Conservation (phyloP, 78 protist genomes). For the Pigoraptor vietnamica region DNA sequence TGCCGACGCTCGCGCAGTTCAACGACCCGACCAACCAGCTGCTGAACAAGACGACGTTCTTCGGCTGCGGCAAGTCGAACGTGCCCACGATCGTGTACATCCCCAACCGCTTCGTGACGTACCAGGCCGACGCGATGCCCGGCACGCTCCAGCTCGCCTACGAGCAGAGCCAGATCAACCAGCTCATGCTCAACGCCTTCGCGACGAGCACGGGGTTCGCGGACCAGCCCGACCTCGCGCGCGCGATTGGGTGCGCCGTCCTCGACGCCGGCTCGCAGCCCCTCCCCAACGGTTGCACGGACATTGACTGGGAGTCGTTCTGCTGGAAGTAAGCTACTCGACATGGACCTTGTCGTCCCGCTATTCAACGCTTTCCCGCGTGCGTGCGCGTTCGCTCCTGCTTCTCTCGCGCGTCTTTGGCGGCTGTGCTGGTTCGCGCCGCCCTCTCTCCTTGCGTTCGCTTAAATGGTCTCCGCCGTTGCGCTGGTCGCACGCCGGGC, state of each 20-base stretch:
- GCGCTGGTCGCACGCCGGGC: no score
- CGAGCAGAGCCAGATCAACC: neutral
- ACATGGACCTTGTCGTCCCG: no score
- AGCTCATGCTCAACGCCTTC: neutral
- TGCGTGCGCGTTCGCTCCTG: no score
- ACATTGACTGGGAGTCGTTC: neutral
- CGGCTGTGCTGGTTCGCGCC: no score
- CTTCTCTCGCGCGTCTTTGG: no score
- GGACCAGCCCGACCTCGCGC: neutral
- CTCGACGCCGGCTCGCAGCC: neutral
- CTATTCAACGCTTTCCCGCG: no score
- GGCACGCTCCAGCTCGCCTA: neutral
- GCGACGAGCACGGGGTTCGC: neutral
- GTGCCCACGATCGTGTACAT: neutral
- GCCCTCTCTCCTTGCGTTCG: no score
- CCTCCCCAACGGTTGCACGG: neutral
- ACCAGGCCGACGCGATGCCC: neutral
- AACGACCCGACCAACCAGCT: neutral
- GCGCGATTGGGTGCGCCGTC: neutral
- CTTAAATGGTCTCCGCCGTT: no score
- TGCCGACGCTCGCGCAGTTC: neutral
- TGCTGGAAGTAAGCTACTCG: neutral
- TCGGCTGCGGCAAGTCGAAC: neutral
- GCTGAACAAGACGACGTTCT: neutral
- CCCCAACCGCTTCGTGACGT: neutral